Base-by-base conservation (phyloP, 371 early-diverging fungal species). In the Batrachochytrium dendrobatidis region DNA sequence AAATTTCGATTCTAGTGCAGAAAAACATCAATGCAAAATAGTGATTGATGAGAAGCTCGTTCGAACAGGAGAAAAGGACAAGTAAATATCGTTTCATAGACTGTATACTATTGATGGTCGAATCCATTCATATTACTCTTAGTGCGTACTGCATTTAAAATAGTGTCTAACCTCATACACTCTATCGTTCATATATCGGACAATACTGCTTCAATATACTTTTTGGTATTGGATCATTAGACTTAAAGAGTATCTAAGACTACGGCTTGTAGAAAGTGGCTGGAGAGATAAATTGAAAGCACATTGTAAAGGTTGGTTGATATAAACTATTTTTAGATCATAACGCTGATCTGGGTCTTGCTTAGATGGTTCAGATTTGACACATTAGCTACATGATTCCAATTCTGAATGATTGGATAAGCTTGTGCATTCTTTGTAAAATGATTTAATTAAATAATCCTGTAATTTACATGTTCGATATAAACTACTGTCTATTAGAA, bases 261-360 rank as follows among this genome's bases (percentile, higher is more conserved):
- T 57, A 25, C 34, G 66, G 18, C 63, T 73, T 10, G 50, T 60
- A 17, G 70, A 73, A 30, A 56, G 65, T 35, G 73, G 73, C 24
- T 73, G 73, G 73, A 31, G 70, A 22, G 73, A 73, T 39, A 64
- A 69, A 3, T 48, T 73, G 29, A 67, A 63, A 45, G 50, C 58
- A 3, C 49, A 65, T 12, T 68, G 68, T 51, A 66, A 70, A 64
- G 69, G 73, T 73, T n/a, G 20, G 17, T 25, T 0, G n/a, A 17
- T 8, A 18, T 48, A 29, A 10, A 10, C n/a, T 2, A 26, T 22
- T 12, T 0, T 8, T 34, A 10, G 34, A 54, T 3, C 26, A 43
- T 54, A 3, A 22, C n/a, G 56, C 48, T 22, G n/a, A n/a, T n/a
- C n/a, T n/a, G n/a, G n/a, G 29, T 10, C 34, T 3, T 46, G 17